Evolutionary conservation across 129 eudicot species (phyloP), one percentile per base, ranked within the genome.

Genomic region (Kitagawia praeruptora): DNA sequence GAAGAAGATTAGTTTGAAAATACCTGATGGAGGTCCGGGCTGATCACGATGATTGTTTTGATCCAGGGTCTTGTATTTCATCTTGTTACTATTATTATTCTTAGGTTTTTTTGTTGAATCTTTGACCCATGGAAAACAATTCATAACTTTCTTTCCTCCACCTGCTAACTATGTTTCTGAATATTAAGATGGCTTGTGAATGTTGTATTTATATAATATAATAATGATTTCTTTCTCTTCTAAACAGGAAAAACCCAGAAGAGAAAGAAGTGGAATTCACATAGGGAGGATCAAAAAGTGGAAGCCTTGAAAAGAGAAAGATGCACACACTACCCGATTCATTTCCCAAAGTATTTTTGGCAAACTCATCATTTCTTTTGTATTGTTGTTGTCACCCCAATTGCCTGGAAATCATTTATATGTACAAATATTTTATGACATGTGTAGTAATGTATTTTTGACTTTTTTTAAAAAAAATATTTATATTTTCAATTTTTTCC

Each of bases 111-210:
- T 67, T 6, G 73, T 4, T 28, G 73, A 5, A 67, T 67, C 73
- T 67, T 67, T 67, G 21, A 2, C 41, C 73, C 73, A 67, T 12
- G 73, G 73, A 67, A 67, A 67, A 67, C 73, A 67, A 67, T 34
- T 34, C 73, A 67, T 67, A 19, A 19, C 71, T 66, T 66, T 27
- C 40, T 13, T 13, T 28, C 72, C 34, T 41, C 42, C 34, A 31
- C 34, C 34, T 31, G 34, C 34, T 31, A 31, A 31, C 34, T 31
- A 13, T 58, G 13, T 58, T 8, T 23, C 2, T 56, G 67, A 58
- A 58, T 8, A 58, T 58, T 31, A 6, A 31, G 21, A 66, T 66
- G 72, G 72, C 72, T 21, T 66, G 40, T 66, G 31, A 58, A 58
- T 58, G 67, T 58, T 58, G 67, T 8, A 12, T 9, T 51, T 19